Base-by-base conservation (phyloP, 2,329 filamentous ascomycete species). In the Aureobasidium uvarum region DNA sequence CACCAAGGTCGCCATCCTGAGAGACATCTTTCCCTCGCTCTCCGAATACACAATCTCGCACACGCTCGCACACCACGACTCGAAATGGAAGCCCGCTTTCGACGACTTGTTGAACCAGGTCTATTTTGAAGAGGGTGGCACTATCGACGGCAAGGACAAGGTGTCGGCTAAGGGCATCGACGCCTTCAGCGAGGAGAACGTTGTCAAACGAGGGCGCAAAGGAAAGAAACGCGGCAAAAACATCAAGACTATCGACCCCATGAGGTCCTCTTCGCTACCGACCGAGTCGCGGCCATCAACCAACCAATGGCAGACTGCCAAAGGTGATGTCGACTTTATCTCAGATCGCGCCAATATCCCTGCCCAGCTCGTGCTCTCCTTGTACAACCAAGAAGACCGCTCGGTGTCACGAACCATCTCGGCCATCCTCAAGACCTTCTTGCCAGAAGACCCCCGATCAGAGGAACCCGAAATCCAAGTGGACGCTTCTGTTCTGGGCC, bases 51-150 rank as follows among this genome's bases (percentile, higher is more conserved):
- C 90, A 48, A 82, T 96, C 33, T 79, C 80, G 48, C 84, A 87
- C 68, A 85, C 87, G 0, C 77, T 96, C 59, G 85, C 85, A 69
- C 90, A 91, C 71, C 85, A 82, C 36, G 81, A 84, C 13, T 85
- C 88, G 0, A 85, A 91, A 69, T 84, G 90, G 45, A 85, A 87
- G 66, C 81, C 82, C 16, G 86, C 91, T 1, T 87, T 96, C 68
- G 92, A 96, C 71, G 87, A 92, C 66, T 80, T 98, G 14, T 83
- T 97, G 38, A 96, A 90, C 69, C 82, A 91, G 16, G 86, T 90
- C 23, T 92, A 89, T 72, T 86, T 97, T 5, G 86, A 91, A 66
- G 86, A 92, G 65, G 84, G 84, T 0, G 81, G 85, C 63, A 80
- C 84, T 18, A 77, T 77, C 43, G 78, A 81, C 3, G 78, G 75